Conservation (phyloP, 129 eudicot species). For the Escallonia rubra region DNA sequence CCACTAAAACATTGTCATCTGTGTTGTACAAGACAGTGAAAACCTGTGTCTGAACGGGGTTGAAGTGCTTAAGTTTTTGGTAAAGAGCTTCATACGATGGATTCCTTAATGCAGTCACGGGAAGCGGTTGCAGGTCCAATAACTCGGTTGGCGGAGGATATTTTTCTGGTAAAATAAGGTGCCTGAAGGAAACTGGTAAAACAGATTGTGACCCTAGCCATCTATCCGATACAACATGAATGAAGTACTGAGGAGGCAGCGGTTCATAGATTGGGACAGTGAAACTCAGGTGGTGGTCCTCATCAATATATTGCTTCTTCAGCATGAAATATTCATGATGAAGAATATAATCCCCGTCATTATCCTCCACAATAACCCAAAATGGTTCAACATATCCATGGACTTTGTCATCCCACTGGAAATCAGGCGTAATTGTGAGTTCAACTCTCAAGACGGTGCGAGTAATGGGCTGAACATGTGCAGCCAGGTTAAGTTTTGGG, state of each 20-base stretch:
- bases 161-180: slow-evolving; percentile 80
- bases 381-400: slow-evolving; percentile 96
- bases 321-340: slow-evolving; percentile 89
- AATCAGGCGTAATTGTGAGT: slow-evolving; percentile 84
- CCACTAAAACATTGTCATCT: slow-evolving; percentile 90
- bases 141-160: slow-evolving; percentile 97
- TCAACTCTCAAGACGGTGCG: slow-evolving; percentile 77
- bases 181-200: slow-evolving; percentile 87
- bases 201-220: slow-evolving; percentile 93
- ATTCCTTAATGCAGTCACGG: slow-evolving; percentile 86
- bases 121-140: slow-evolving; percentile 88
- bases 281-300: slow-evolving; percentile 76
- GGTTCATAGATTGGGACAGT: slow-evolving; percentile 92
- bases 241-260: slow-evolving; percentile 89
- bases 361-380: slow-evolving; percentile 96
- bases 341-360: slow-evolving; percentile 82
- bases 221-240: slow-evolving; percentile 79
- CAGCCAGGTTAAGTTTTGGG: slow-evolving; percentile 80
- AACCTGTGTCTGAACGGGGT: slow-evolving; percentile 96
- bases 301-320: slow-evolving; percentile 85
- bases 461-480: slow-evolving; percentile 98
- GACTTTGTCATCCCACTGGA: slow-evolving; percentile 87
- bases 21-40: slow-evolving; percentile 83
- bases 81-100: slow-evolving; percentile 82
- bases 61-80: slow-evolving; percentile 84